These are phyloP conservation scores for Scalesia atractyloides DNA, from an alignment of 129 eudicot genomes.

Conservation along the genomic window DNA sequence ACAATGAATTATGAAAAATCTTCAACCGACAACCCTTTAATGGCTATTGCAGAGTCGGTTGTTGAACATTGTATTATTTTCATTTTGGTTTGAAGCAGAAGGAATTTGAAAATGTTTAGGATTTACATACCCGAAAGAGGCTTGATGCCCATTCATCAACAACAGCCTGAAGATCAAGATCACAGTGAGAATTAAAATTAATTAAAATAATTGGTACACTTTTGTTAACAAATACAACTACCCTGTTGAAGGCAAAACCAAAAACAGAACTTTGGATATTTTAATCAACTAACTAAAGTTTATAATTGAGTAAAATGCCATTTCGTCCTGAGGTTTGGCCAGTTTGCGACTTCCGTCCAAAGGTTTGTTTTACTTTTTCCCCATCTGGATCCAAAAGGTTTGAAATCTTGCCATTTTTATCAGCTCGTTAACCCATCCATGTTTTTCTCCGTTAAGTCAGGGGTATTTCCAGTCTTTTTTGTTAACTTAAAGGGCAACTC, in stretches of 20 bases:
- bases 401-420: too few species aligned
- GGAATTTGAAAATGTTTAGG: conserved; percentile 16
- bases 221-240: conserved; percentile 3
- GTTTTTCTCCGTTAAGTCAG: too few species aligned
- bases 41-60: neutral
- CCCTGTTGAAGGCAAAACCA: conserved; percentile 11
- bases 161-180: conserved; percentile 68
- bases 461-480: too few species aligned
- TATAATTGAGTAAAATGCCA: too few species aligned
- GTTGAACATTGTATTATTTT: conserved; percentile 6
- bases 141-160: conserved; percentile 99
- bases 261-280: conserved; percentile 1
- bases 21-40: conserved; percentile 8
- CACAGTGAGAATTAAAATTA: conserved; percentile 8
- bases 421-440: too few species aligned
- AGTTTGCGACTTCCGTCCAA: too few species aligned
- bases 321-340: too few species aligned
- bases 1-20: neutral
- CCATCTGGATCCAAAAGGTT: too few species aligned
- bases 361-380: too few species aligned
- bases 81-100: conserved; percentile 11
- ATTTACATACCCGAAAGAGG: conserved; percentile 87
- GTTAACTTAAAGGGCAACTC: too few species aligned
- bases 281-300: neutral
- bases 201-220: conserved; percentile 11